A percentile compares a stretch with the other conserved stretches of the same genome.
Conservation (phyloP, 2,329 filamentous ascomycete species). For the Proliferodiscus dingleyae region DNA sequence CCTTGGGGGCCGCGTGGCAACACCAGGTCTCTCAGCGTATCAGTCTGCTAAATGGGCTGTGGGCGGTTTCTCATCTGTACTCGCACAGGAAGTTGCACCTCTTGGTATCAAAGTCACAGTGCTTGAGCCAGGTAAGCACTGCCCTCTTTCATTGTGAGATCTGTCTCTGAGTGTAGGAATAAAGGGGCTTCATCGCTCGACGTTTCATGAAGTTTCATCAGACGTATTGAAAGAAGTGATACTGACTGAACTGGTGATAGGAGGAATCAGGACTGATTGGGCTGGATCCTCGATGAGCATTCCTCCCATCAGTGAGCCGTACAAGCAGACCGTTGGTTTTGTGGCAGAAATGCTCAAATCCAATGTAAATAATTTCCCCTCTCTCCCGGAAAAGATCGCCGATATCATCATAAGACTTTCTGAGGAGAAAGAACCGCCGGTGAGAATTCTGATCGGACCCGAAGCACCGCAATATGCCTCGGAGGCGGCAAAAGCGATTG, state of each 20-base stretch:
- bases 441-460: constrained; percentile 32
- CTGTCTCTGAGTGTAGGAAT: too few species aligned
- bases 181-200: too few species aligned
- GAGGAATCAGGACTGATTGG: constrained; percentile 37
- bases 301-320: constrained; percentile 32
- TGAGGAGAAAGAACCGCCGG: constrained; percentile 27
- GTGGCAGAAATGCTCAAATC: constrained; percentile 27
- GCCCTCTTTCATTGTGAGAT: too few species aligned
- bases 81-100: constrained; percentile 31
- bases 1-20: constrained; percentile 32
- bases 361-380: constrained; percentile 36
- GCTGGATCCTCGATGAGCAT: constrained; percentile 26
- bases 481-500: not conserved
- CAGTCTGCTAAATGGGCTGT: constrained; percentile 38
- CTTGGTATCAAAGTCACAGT: constrained; percentile 34
- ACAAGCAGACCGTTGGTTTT: constrained; percentile 35
- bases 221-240: too few species aligned
- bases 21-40: constrained; percentile 33
- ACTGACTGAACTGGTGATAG: too few species aligned
- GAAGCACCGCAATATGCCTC: constrained; percentile 16
- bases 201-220: too few species aligned
- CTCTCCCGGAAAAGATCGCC: constrained; percentile 27
- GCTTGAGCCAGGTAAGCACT: constrained; percentile 31
- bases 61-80: constrained; percentile 32
- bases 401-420: constrained; percentile 28